phyloP scores from a whole-genome alignment of 73 alveolate genomes.

The Durusdinium trenchii region DNA sequence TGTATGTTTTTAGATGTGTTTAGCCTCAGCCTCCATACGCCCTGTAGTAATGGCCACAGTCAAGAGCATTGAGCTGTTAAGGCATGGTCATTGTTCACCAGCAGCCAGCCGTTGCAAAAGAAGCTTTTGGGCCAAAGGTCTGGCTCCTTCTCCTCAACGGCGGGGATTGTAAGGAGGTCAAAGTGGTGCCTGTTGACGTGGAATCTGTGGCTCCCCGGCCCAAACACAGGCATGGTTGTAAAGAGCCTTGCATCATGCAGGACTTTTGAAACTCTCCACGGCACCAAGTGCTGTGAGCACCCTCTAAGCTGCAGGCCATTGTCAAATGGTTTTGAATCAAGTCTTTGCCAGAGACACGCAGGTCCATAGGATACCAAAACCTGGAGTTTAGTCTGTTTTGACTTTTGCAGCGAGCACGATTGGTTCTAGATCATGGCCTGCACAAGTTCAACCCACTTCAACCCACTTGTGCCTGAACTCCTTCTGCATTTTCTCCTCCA shows the following conservation, averaged over 20 bases:
- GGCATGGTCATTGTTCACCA: constrained; percentile 97
- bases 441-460: background rate
- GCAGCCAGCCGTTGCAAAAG: constrained; percentile 99
- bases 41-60: no score
- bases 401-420: no score
- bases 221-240: constrained; percentile 99
- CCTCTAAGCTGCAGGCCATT: constrained; percentile 95
- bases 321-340: constrained; percentile 99
- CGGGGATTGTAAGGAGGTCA: background rate
- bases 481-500: constrained; percentile 57
- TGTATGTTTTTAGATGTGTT: no score
- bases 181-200: background rate
- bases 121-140: constrained; percentile 99
- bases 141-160: constrained; percentile 96
- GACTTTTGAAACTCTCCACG: background rate
- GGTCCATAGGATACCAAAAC: constrained; percentile 99
- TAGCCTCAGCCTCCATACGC: no score
- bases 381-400: no score
- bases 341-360: constrained; percentile 99
- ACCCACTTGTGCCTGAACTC: constrained; percentile 18
- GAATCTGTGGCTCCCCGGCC: constrained; percentile 80
- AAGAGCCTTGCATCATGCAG: constrained; percentile 95
- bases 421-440: no score
- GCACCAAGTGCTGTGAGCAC: background rate
- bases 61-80: no score